Evolutionary conservation across 768 basidiomycete genomes (phyloP).

Genomic region (Neoboletus brunneissimus): DNA sequence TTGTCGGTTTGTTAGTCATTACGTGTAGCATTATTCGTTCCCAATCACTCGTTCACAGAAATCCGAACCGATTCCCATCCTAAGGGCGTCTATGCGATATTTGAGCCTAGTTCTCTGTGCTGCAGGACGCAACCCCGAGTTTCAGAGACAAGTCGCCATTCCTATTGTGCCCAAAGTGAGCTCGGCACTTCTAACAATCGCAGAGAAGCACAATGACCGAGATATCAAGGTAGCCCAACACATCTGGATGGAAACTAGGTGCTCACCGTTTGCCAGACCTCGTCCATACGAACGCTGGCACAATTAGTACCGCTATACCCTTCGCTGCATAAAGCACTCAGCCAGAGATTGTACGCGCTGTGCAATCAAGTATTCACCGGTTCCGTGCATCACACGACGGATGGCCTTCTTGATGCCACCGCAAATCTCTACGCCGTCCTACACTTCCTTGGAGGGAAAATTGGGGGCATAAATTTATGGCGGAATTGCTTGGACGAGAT

Average conservation of each 20-base stretch:
- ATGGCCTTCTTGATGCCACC: constrained; percentile 42
- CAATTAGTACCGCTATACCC: constrained; percentile 66
- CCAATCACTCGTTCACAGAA: constrained; percentile 44
- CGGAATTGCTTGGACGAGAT: constrained; percentile 72
- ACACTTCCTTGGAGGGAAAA: constrained; percentile 75
- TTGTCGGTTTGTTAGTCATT: constrained; percentile 58
- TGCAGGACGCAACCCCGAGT: constrained; percentile 65
- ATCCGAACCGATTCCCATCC: constrained; percentile 57
- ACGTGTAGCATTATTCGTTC: constrained; percentile 14
- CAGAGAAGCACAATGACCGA: constrained; percentile 47
- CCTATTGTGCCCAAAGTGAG: constrained; percentile 76
- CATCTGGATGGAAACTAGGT: neutral
- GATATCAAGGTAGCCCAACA: constrained; percentile 51
- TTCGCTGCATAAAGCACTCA: constrained; percentile 56
- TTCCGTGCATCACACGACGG: constrained; percentile 42
- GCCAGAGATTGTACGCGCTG: constrained; percentile 49
- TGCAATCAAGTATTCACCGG: constrained; percentile 58
- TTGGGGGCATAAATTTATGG: constrained; percentile 70
- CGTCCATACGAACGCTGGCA: constrained; percentile 46
- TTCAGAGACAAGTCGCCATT: constrained; percentile 72
- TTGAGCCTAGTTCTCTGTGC: constrained; percentile 58
- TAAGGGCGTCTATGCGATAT: constrained; percentile 66
- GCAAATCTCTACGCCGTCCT: constrained; percentile 60
- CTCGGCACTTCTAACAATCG: constrained; percentile 51
- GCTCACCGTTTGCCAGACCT: constrained; percentile 37